phyloP scores from a whole-genome alignment of 495 filamentous ascomycete genomes.

The Talaromyces thailandensis region DNA sequence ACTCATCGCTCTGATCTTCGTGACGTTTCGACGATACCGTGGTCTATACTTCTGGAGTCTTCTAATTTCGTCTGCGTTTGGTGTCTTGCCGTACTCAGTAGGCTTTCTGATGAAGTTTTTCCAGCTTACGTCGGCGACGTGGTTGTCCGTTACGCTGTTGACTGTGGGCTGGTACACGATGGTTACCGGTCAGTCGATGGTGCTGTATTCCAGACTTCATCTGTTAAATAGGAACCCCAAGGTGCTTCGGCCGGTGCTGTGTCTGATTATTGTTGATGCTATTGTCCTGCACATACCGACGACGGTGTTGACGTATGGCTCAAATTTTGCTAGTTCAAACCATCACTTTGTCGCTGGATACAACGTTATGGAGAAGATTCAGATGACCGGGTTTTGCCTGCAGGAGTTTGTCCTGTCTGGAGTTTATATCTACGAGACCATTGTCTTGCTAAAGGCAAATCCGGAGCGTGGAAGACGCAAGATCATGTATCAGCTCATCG shows the following conservation, averaged over 20 bases:
- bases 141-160: constrained; percentile 35
- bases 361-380: constrained; percentile 53
- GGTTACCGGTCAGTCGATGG: constrained; percentile 58
- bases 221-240: constrained; percentile 44
- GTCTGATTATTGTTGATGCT: constrained; percentile 51
- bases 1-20: constrained; percentile 44
- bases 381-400: constrained; percentile 53
- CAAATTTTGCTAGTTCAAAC: constrained; percentile 29
- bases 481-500: constrained; percentile 48
- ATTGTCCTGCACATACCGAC: constrained; percentile 47
- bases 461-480: constrained; percentile 36
- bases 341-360: constrained; percentile 31
- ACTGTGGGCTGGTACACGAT: constrained; percentile 53
- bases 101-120: constrained; percentile 58
- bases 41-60: constrained; percentile 54
- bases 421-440: constrained; percentile 50
- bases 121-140: constrained; percentile 26
- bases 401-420: constrained; percentile 54
- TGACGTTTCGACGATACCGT: constrained; percentile 42
- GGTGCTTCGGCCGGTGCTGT: constrained; percentile 40
- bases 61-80: constrained; percentile 41
- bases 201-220: constrained; percentile 61
- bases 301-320: constrained; percentile 47
- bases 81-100: constrained; percentile 46
- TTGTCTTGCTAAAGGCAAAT: constrained; percentile 37